Percentiles rank a stretch among this genome's conserved stretches.
phyloP scores from a whole-genome alignment of 73 alveolate genomes.

The Paramecium tetraurelia region DNA sequence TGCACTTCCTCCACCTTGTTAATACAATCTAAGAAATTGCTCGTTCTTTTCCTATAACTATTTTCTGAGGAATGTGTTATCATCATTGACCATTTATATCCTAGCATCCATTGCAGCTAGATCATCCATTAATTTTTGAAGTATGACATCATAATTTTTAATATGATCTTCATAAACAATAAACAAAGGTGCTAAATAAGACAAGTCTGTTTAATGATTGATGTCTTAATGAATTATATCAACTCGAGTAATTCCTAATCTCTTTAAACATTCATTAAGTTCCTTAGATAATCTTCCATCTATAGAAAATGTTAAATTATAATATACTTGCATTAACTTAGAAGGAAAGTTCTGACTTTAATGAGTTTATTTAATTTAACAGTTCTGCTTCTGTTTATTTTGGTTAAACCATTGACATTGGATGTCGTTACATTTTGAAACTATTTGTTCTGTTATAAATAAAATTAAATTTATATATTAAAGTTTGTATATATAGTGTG shows the following conservation, averaged over 20 bases:
- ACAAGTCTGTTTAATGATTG: background rate
- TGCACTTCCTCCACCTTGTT: background rate
- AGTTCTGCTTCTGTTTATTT: slow-evolving; percentile 18
- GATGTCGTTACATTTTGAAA: background rate
- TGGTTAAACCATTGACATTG: background rate
- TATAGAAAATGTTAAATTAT: background rate
- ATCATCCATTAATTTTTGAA: slow-evolving; percentile 28
- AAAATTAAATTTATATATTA: background rate
- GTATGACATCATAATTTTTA: background rate
- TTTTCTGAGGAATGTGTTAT: slow-evolving; percentile 1
- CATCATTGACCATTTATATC: slow-evolving; percentile 33
- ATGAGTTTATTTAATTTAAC: background rate
- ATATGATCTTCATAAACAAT: slow-evolving; percentile 30
- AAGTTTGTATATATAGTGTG: background rate
- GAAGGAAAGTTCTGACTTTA: slow-evolving; percentile 8
- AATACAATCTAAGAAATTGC: background rate
- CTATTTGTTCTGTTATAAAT: background rate
- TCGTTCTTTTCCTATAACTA: background rate
- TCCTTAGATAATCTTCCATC: slow-evolving; percentile 26
- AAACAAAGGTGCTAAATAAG: slow-evolving; percentile 33
- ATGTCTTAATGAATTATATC: background rate
- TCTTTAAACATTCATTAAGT: background rate
- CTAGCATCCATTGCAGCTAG: slow-evolving; percentile 6
- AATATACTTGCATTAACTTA: slow-evolving; percentile 1
- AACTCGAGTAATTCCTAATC: background rate